Evolutionary conservation across 2,329 filamentous ascomycete genomes (phyloP).

Genomic region (Aspergillus brunneoviolaceus): DNA sequence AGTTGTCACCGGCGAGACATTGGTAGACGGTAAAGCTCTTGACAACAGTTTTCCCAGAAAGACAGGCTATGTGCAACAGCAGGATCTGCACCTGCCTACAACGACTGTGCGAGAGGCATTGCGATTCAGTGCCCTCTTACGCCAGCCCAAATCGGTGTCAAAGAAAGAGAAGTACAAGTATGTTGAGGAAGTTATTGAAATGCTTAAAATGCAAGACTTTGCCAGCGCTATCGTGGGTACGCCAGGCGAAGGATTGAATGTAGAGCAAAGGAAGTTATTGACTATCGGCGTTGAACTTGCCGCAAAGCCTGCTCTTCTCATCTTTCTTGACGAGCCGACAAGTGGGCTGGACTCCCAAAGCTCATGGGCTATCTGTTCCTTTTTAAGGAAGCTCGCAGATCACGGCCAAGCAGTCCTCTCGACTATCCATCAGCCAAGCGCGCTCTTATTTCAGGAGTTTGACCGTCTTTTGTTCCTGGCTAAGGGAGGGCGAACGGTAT

Average conservation of each 20-base stretch:
- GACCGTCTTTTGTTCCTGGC: conserved; percentile 63
- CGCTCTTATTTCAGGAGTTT: conserved; percentile 84
- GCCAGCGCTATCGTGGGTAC: conserved; percentile 84
- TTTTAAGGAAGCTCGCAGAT: conserved; percentile 85
- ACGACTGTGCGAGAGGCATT: conserved; percentile 85
- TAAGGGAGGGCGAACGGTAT: conserved; percentile 63
- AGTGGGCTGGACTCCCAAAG: conserved; percentile 88
- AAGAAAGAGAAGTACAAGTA: conserved; percentile 75
- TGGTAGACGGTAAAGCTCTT: conserved; percentile 60
- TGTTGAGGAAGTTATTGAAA: conserved; percentile 76
- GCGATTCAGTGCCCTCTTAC: conserved; percentile 77
- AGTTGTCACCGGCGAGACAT: conserved; percentile 65
- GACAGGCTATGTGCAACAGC: conserved; percentile 67
- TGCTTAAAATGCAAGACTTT: conserved; percentile 85
- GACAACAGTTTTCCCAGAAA: conserved; percentile 63
- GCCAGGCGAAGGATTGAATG: conserved; percentile 70
- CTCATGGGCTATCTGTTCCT: conserved; percentile 80
- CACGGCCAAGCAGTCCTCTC: conserved; percentile 85
- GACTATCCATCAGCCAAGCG: conserved; percentile 93
- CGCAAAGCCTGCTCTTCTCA: conserved; percentile 78
- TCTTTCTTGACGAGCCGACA: conserved; percentile 91
- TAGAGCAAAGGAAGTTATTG: conserved; percentile 66
- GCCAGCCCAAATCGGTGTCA: conserved; percentile 72
- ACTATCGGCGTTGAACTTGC: conserved; percentile 92
- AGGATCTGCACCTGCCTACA: conserved; percentile 76